phyloP scores from a whole-genome alignment of 2,329 filamentous ascomycete genomes.

The Onygena corvina region DNA sequence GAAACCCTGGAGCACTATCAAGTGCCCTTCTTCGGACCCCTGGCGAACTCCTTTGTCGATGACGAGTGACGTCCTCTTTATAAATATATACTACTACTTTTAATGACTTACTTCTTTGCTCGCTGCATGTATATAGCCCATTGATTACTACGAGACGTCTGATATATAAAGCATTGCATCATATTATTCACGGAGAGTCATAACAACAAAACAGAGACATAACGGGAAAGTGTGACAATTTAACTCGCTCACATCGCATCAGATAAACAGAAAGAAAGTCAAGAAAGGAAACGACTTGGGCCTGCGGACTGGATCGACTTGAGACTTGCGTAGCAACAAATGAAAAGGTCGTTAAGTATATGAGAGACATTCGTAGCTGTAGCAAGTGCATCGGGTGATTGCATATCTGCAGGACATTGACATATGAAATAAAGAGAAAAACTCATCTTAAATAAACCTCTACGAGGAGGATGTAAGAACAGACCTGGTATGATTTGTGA shows the following conservation, averaged over 20 bases:
- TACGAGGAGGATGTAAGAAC: no score
- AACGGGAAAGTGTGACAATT: background rate
- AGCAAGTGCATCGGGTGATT: background rate
- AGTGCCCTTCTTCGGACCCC: constrained; percentile 69
- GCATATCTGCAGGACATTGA: background rate
- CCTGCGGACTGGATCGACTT: background rate
- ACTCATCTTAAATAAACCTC: background rate
- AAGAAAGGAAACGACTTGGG: background rate
- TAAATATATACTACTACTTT: background rate
- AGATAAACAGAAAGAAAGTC: background rate
- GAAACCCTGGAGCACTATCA: constrained; percentile 61
- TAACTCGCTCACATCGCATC: background rate
- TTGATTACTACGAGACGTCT: no score
- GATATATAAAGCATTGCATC: background rate
- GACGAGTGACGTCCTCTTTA: constrained; percentile 50
- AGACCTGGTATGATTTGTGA: no score
- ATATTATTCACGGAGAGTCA: constrained; percentile 1
- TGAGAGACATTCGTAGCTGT: constrained; percentile 12
- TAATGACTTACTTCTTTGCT: no score
- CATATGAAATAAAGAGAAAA: background rate
- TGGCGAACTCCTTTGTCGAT: constrained; percentile 83
- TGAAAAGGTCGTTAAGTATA: constrained; percentile 31
- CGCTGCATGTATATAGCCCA: background rate
- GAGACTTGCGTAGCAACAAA: constrained; percentile 14
- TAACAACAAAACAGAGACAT: background rate